Conservation (phyloP, 768 basidiomycete species). For the Flagelloscypha sp. region DNA sequence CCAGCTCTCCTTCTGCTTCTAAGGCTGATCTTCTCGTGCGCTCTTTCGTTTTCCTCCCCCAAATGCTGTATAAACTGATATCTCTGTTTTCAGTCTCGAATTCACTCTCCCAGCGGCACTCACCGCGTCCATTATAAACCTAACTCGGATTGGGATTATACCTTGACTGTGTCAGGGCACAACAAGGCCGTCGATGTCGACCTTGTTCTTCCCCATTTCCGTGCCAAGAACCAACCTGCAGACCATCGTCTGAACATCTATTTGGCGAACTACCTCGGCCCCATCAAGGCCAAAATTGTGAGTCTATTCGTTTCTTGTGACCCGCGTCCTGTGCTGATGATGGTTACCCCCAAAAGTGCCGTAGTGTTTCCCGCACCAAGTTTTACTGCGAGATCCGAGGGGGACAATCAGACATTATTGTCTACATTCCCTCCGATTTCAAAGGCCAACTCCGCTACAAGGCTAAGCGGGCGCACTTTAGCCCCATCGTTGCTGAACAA, state of each 20-base stretch:
- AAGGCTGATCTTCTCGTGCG: no score
- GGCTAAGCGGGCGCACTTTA: slow-evolving; percentile 49
- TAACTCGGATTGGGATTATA: slow-evolving; percentile 58
- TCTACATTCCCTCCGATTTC: slow-evolving; percentile 79
- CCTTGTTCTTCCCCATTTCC: slow-evolving; percentile 70
- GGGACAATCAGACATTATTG: slow-evolving; percentile 57
- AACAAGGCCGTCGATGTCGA: slow-evolving; percentile 51
- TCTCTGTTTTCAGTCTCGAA: no score
- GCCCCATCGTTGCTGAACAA: slow-evolving; percentile 67
- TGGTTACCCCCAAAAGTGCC: slow-evolving; percentile 37
- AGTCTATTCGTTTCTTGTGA: slow-evolving; percentile 21
- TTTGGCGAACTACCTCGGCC: slow-evolving; percentile 39
- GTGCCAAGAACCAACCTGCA: slow-evolving; percentile 63
- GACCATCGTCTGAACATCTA: slow-evolving; percentile 69
- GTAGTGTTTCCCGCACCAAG: slow-evolving; percentile 41
- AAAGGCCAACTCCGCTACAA: slow-evolving; percentile 54
- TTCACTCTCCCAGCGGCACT: slow-evolving; percentile 35
- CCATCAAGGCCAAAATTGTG: slow-evolving; percentile 68
- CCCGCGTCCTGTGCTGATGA: slow-evolving; percentile 14
- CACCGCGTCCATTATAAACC: slow-evolving; percentile 59
- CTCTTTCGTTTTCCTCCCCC: no score
- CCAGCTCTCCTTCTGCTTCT: no score
- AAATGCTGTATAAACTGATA: no score
- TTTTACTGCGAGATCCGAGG: slow-evolving; percentile 61
- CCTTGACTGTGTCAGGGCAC: slow-evolving; percentile 46